Percentiles rank a stretch among this genome's conserved stretches.
These are phyloP conservation scores for Russula earlei DNA, from an alignment of 768 basidiomycete species.

Conservation along the genomic window DNA sequence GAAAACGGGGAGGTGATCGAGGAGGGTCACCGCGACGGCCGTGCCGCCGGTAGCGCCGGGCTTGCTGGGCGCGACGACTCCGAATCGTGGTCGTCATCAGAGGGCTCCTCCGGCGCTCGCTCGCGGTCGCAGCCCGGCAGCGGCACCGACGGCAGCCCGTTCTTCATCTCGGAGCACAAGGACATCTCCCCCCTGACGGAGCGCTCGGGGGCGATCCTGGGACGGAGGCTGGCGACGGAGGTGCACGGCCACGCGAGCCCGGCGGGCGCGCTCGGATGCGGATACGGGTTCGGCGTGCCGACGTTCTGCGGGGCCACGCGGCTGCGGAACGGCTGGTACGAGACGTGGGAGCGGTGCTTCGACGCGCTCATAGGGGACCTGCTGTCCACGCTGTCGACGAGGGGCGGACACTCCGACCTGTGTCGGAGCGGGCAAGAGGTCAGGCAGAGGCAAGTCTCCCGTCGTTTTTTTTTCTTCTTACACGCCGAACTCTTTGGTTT, in stretches of 20 bases:
- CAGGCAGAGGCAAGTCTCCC: conserved; percentile 31
- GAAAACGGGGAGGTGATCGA: conserved; percentile 23
- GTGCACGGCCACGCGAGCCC: conserved; percentile 48
- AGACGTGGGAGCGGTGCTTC: conserved; percentile 64
- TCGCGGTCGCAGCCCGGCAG: no score
- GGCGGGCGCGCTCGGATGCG: conserved; percentile 33
- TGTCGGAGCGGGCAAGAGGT: conserved; percentile 45
- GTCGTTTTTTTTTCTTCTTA: background rate
- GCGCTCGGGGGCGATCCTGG: conserved; percentile 41
- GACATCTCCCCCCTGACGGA: conserved; percentile 40
- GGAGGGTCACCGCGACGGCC: no score
- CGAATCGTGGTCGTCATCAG: no score
- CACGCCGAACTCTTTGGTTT: background rate
- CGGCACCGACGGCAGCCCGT: conserved; percentile 34
- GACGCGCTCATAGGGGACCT: conserved; percentile 51
- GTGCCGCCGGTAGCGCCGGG: no score
- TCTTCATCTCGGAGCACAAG: conserved; percentile 70
- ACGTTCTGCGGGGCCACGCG: conserved; percentile 72
- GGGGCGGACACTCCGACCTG: conserved; percentile 36
- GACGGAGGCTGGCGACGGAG: conserved; percentile 54
- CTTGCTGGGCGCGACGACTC: no score
- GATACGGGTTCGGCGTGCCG: conserved; percentile 54
- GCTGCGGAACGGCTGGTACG: conserved; percentile 63
- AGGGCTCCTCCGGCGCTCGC: no score
- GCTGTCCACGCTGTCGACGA: conserved; percentile 35